These are phyloP conservation scores for Massarina eburnea DNA, from an alignment of 2,329 filamentous ascomycete genomes.

Conservation along the genomic window DNA sequence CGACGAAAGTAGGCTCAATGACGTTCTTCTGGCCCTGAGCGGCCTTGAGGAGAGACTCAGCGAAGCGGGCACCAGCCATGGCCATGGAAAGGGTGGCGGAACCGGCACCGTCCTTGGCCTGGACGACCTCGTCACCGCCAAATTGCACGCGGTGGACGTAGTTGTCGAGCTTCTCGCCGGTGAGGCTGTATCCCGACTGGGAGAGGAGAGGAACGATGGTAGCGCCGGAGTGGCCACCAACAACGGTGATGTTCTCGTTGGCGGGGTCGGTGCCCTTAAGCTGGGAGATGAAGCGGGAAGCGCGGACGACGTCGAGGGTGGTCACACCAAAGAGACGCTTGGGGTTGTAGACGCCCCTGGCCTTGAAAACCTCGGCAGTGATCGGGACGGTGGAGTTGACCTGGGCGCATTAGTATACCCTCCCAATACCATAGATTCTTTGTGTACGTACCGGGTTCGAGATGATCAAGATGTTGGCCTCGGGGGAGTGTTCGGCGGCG, in stretches of 20 bases:
- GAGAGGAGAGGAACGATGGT: constrained; percentile 98
- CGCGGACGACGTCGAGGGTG: constrained; percentile 97
- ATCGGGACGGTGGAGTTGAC: constrained; percentile 99
- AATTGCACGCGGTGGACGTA: constrained; percentile 97
- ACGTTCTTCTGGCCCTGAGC: constrained; percentile 92
- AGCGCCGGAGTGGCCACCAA: constrained; percentile 95
- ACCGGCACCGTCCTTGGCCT: constrained; percentile 97
- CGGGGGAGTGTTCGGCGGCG: constrained; percentile 80
- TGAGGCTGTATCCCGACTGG: constrained; percentile 87
- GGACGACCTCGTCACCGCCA: constrained; percentile 97
- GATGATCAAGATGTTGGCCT: constrained; percentile 97
- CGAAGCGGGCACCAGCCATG: constrained; percentile 83
- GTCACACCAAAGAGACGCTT: constrained; percentile 99
- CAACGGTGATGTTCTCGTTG: constrained; percentile 91
- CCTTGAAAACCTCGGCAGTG: constrained; percentile 95
- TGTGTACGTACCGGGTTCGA: constrained; percentile 75
- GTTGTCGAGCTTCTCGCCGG: constrained; percentile 70
- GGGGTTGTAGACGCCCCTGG: constrained; percentile 94
- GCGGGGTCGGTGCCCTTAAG: constrained; percentile 87
- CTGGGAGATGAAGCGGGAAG: constrained; percentile 95
- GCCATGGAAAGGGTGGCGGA: constrained; percentile 99
- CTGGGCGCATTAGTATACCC: constrained; percentile 38
- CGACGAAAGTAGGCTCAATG: constrained; percentile 93
- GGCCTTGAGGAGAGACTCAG: constrained; percentile 91
- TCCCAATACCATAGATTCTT: neutral